These are phyloP conservation scores for Stylosanthes scabra DNA, from an alignment of 331 rosid genomes.

Conservation along the genomic window DNA sequence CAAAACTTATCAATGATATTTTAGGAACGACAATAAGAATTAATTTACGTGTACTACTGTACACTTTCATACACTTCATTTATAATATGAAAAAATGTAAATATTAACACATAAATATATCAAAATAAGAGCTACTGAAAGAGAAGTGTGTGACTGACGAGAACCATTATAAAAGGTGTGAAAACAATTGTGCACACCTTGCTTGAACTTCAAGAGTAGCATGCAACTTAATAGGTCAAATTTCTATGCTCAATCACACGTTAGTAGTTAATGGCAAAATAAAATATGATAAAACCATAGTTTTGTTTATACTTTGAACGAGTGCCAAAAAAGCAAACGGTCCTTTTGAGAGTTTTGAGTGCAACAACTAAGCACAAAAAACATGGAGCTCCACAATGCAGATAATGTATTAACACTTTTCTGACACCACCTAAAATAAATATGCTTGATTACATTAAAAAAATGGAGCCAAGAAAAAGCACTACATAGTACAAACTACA, in stretches of 20 bases:
- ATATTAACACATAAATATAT: no score
- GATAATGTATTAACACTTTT: constrained; percentile 40
- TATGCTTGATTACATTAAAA: constrained; percentile 40
- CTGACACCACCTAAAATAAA: constrained; percentile 36
- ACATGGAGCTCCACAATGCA: constrained; percentile 37
- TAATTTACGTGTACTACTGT: no score
- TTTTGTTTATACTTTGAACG: constrained; percentile 13
- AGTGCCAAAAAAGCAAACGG: constrained; percentile 17
- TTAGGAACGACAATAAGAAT: no score
- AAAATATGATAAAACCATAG: neutral
- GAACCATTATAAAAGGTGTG: no score
- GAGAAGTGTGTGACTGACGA: no score
- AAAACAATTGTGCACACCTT: neutral
- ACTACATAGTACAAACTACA: constrained; percentile 47
- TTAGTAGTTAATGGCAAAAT: neutral
- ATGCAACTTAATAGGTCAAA: neutral
- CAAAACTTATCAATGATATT: no score
- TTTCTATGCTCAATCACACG: constrained; percentile 8
- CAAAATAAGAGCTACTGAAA: no score
- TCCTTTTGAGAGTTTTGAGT: constrained; percentile 14
- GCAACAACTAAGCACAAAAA: constrained; percentile 32
- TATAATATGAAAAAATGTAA: no score
- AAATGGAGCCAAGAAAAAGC: constrained; percentile 47
- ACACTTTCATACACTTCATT: no score
- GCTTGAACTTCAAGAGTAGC: neutral